A percentile compares a stretch with the other conserved stretches of the same genome.
phyloP scores from a whole-genome alignment of 176 grass and related monocot genomes.

The Cenchrus americanus region DNA sequence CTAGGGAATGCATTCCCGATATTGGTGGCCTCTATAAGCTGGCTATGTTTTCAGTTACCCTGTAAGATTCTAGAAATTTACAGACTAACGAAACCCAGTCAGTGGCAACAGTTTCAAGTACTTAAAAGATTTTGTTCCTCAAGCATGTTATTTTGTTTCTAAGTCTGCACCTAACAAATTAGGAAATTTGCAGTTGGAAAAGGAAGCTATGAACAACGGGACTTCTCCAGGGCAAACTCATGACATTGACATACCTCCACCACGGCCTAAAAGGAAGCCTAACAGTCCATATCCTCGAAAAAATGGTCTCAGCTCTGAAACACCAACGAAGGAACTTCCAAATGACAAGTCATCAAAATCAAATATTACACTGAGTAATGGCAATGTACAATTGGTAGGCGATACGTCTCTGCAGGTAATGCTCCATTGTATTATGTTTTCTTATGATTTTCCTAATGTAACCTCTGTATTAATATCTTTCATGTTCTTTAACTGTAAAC shows the following conservation, averaged over 20 bases:
- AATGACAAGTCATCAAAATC: slow-evolving; percentile 60
- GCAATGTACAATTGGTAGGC: slow-evolving; percentile 41
- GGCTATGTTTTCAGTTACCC: slow-evolving; percentile 4
- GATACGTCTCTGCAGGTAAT: slow-evolving; percentile 68
- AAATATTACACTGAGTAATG: slow-evolving; percentile 41
- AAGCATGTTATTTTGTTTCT: slow-evolving; percentile 32
- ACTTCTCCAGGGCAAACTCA: slow-evolving; percentile 70
- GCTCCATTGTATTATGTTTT: slow-evolving; percentile 21
- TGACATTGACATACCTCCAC: slow-evolving; percentile 96
- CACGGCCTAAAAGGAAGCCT: slow-evolving; percentile 95
- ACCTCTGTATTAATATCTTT: slow-evolving; percentile 31
- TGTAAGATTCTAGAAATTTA: slow-evolving; percentile 14
- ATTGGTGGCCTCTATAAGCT: neutral
- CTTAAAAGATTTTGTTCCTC: slow-evolving; percentile 6
- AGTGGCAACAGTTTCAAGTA: neutral
- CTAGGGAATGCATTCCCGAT: slow-evolving; percentile 18
- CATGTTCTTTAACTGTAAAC: slow-evolving; percentile 51
- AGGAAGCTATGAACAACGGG: slow-evolving; percentile 82
- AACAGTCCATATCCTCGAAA: slow-evolving; percentile 91
- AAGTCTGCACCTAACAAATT: slow-evolving; percentile 49
- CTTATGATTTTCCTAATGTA: slow-evolving; percentile 29
- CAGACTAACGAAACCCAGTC: slow-evolving; percentile 26
- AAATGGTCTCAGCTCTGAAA: slow-evolving; percentile 39
- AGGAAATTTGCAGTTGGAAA: slow-evolving; percentile 88
- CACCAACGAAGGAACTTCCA: slow-evolving; percentile 40